Base-by-base conservation (phyloP, 2,329 filamentous ascomycete species). In the Acrocalymma vagum region DNA sequence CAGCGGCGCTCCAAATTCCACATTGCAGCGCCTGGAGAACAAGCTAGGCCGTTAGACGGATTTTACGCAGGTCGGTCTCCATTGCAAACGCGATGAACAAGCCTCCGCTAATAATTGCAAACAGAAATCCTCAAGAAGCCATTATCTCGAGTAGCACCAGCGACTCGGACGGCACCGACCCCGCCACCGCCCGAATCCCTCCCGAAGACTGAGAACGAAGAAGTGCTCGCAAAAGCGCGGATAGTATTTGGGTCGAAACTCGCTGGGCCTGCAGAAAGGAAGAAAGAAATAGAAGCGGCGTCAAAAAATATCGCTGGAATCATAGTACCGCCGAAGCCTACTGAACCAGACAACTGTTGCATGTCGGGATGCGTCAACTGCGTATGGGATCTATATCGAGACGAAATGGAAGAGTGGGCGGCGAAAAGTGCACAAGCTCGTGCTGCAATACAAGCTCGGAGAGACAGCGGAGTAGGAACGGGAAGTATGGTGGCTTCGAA, bases 361-460 rank as follows among this genome's bases (percentile, higher is more conserved):
- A 99, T 99, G 94, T 94, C 89, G 63, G 94, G 94, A 3, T 99
- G 94, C 67, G 93, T 96, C 32, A 92, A 97, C 69, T 99, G 94
- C 69, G 94, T 97, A 3, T 97, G 92, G 92, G 92, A 96, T 59
- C 78, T 84, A 37, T 97, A 86, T 70, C 81, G 92, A 7, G 93
- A 99, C 54, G 94, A 97, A 36, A 79, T 97, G 72, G 92, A 97
- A 69, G 88, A 89, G 42, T 97, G 91, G 90, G 87, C 85, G 4
- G 74, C 76, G 10, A 80, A 84, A 43, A 82, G 80, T 23, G 73
- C 77, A 4, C 80, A 86, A 61, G 90, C 90, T 1, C 80, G 85
- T 56, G 64, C 64, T 23, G 78, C 79, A 29, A 56, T 85, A 44
- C 60, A 65, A 21, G 63, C 66, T 14, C 56, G 58, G 31, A 56